Conservation (phyloP, 176 grass and related monocot genomes). For the Carex cristatella region DNA sequence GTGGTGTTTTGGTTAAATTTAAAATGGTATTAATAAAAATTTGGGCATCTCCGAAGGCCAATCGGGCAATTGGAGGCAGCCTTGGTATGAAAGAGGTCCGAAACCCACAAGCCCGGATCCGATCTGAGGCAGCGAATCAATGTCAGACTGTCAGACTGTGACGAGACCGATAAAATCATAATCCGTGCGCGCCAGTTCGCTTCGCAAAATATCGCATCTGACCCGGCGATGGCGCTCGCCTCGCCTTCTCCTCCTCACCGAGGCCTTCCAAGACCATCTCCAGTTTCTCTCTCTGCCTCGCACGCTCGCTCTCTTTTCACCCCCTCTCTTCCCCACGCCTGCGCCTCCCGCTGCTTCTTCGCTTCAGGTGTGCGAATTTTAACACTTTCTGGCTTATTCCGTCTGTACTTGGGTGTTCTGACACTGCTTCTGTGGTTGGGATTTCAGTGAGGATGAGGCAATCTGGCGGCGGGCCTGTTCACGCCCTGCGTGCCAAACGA, state of each 20-base stretch:
- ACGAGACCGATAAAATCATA: background rate
- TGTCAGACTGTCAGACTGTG: no score
- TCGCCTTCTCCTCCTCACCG: slow-evolving; percentile 13
- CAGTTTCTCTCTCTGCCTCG: slow-evolving; percentile 3
- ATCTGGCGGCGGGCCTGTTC: slow-evolving; percentile 1
- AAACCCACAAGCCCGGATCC: background rate
- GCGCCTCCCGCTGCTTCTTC: background rate
- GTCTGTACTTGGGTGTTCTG: background rate
- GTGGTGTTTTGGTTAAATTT: no score
- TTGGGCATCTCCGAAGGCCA: no score
- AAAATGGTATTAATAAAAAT: no score
- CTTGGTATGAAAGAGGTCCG: background rate
- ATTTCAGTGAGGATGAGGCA: slow-evolving; percentile 35
- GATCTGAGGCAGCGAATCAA: background rate
- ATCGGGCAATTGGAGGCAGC: no score
- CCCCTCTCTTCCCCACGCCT: background rate
- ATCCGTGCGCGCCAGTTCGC: background rate
- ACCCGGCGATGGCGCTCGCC: background rate
- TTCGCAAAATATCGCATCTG: background rate
- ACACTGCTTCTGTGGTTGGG: background rate
- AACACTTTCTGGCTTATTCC: background rate
- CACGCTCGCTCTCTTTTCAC: slow-evolving; percentile 17
- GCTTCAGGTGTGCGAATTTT: background rate
- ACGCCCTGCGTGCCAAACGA: slow-evolving; percentile 15
- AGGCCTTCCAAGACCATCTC: slow-evolving; percentile 36